These are phyloP conservation scores for Fonsecaea erecta DNA, from an alignment of 2,329 filamentous ascomycete genomes.

Conservation along the genomic window DNA sequence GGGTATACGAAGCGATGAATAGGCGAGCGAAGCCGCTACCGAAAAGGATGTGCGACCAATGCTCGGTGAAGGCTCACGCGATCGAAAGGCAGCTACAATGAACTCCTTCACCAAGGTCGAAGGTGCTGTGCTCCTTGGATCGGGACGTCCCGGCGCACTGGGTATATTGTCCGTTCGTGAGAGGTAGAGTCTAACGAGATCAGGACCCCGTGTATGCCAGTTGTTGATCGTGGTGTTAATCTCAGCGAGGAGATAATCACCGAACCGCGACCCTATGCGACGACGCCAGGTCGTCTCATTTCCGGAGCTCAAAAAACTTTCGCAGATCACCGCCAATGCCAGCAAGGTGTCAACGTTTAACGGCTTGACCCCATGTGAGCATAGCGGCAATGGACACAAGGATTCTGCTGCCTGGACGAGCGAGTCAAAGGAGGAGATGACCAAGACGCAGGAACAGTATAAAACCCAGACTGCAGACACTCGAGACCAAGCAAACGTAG, in stretches of 20 bases:
- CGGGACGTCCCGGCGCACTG: not conserved
- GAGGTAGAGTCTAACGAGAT: constrained; percentile 3
- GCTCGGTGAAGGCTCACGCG: not conserved
- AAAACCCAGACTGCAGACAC: constrained; percentile 3
- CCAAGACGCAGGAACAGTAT: constrained; percentile 6
- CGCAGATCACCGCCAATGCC: constrained; percentile 3
- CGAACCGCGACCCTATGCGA: not conserved
- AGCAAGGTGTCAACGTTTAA: not conserved
- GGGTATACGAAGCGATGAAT: not conserved
- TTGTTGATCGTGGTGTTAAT: not conserved
- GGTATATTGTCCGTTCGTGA: constrained; percentile 2
- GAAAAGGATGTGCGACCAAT: constrained; percentile 3
- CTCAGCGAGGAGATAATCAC: constrained; percentile 1
- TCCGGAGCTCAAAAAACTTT: constrained; percentile 1
- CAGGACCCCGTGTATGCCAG: not conserved
- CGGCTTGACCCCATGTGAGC: constrained; percentile 7
- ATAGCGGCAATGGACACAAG: constrained; percentile 3
- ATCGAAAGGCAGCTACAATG: constrained; percentile 6
- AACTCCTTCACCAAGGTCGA: not conserved
- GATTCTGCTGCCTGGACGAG: not conserved
- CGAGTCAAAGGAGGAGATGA: constrained; percentile 2
- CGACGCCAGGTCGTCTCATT: constrained; percentile 1
- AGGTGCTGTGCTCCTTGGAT: not conserved
- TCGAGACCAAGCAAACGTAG: not conserved
- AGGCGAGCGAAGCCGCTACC: not conserved